Evolutionary conservation across 139 green algal species (phyloP).

Genomic region (Deuterostichococcus epilithicus): DNA sequence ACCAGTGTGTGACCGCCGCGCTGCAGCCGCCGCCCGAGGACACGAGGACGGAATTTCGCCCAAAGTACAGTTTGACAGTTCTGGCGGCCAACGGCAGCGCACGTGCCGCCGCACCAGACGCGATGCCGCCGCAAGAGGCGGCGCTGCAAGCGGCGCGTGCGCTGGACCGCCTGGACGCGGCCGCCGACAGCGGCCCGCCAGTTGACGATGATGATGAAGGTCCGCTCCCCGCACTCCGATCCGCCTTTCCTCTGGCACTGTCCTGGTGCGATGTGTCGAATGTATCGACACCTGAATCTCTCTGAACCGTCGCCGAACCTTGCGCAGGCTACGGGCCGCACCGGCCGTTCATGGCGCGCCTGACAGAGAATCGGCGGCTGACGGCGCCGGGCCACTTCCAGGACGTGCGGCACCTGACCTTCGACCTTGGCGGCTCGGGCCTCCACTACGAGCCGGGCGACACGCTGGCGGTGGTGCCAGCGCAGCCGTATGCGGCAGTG

Average conservation of each 20-base stretch:
- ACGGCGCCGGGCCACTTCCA: slow-evolving; percentile 73
- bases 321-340: slow-evolving; percentile 33
- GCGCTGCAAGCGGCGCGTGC: slow-evolving; percentile 31
- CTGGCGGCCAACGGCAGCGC: slow-evolving; percentile 8
- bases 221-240: too few species aligned
- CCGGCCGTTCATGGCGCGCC: slow-evolving; percentile 51
- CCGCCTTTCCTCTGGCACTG: too few species aligned
- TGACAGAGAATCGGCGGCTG: slow-evolving; percentile 63
- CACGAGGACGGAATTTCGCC: slow-evolving; percentile 34
- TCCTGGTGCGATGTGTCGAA: too few species aligned
- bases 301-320: not conserved
- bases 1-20: not conserved
- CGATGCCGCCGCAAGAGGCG: slow-evolving; percentile 6
- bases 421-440: slow-evolving; percentile 53
- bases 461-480: slow-evolving; percentile 69
- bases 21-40: slow-evolving; percentile 45
- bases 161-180: slow-evolving; percentile 37
- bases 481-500: slow-evolving; percentile 27
- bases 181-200: slow-evolving; percentile 7
- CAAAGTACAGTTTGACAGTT: slow-evolving; percentile 48
- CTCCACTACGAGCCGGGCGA: slow-evolving; percentile 75
- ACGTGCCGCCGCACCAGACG: not conserved
- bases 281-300: too few species aligned
- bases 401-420: slow-evolving; percentile 75
- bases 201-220: not conserved